Evolutionary conservation across 2,329 filamentous ascomycete species (phyloP).

Genomic region (Zasmidium cellare): DNA sequence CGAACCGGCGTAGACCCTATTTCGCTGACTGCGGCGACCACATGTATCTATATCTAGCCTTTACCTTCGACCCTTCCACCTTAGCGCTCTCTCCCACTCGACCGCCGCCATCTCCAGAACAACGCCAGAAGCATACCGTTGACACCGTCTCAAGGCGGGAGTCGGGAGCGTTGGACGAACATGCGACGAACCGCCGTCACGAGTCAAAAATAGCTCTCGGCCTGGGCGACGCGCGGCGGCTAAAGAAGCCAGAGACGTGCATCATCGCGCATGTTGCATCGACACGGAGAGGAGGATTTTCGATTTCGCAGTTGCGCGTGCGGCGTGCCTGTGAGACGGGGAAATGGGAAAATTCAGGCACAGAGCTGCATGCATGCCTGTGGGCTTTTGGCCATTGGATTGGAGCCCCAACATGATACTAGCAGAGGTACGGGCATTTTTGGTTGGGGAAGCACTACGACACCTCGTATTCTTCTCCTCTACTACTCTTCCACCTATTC

Average conservation of each 20-base stretch:
- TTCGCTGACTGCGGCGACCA: not conserved
- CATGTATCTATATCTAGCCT: not conserved
- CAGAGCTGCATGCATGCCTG: no score
- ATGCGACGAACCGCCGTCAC: not conserved
- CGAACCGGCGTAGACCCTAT: not conserved
- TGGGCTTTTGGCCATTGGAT: no score
- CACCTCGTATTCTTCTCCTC: slow-evolving; percentile 3
- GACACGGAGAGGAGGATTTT: not conserved
- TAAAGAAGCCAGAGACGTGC: not conserved
- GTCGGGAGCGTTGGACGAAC: not conserved
- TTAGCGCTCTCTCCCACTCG: not conserved
- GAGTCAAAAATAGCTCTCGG: slow-evolving; percentile 1
- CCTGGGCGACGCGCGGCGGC: slow-evolving; percentile 3
- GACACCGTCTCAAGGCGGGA: not conserved
- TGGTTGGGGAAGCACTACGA: not conserved
- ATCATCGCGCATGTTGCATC: slow-evolving; percentile 1
- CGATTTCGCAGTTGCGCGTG: not conserved
- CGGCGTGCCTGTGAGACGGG: slow-evolving; percentile 2
- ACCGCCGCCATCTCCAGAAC: not conserved
- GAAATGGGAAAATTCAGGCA: not conserved
- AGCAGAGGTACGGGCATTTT: no score
- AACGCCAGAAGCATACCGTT: not conserved
- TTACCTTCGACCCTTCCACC: not conserved
- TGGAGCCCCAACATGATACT: no score
- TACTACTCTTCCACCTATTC: not conserved